phyloP scores from a whole-genome alignment of 2,329 filamentous ascomycete species.

The Diaporthe sp. region DNA sequence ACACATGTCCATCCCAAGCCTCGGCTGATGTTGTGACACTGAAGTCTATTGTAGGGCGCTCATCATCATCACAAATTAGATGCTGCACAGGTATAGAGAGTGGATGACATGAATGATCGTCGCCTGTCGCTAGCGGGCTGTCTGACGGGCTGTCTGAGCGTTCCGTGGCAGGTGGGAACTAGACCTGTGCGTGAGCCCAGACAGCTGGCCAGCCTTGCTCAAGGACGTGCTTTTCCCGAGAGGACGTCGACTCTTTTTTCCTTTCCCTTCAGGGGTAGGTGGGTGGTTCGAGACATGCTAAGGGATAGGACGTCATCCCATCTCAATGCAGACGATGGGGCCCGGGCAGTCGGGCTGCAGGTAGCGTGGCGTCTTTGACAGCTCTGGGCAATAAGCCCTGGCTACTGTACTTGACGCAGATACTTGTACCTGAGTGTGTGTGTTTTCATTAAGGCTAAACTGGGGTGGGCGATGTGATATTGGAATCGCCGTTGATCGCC shows the following conservation, averaged over 20 bases:
- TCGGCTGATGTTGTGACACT: background rate
- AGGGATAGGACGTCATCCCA: constrained; percentile 28
- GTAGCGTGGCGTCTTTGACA: constrained; percentile 20
- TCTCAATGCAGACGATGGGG: background rate
- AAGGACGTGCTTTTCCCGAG: background rate
- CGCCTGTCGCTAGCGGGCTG: background rate
- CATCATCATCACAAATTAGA: no score
- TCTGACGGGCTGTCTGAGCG: background rate
- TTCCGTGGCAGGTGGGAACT: background rate
- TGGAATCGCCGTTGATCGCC: constrained; percentile 26
- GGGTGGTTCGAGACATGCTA: constrained; percentile 6
- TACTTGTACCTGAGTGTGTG: no score
- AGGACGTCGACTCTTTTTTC: background rate
- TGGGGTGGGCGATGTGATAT: background rate
- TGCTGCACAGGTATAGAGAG: background rate
- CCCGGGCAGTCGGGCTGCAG: constrained; percentile 17
- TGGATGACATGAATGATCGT: constrained; percentile 3
- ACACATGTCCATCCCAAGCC: background rate
- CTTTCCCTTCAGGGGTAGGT: background rate
- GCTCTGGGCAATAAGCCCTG: background rate
- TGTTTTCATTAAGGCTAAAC: background rate
- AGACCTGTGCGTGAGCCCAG: background rate
- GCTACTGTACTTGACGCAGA: background rate
- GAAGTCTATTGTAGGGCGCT: background rate
- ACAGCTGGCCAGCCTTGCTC: background rate